Conservation (phyloP, 352 stramenopile species). For the Phytophthora ramorum region DNA sequence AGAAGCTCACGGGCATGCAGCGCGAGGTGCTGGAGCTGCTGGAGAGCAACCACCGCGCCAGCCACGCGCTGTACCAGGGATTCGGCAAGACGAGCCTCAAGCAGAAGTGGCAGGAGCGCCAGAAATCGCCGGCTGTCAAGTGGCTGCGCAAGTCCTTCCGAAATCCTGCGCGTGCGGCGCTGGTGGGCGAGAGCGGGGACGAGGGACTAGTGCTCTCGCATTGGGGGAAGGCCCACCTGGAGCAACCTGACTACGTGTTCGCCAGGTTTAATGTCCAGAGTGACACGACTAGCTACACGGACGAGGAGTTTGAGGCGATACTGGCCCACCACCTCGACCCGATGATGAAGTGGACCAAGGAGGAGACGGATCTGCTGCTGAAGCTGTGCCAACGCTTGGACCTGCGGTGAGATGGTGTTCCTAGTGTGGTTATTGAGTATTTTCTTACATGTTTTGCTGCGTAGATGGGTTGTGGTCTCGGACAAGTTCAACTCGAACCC, state of each 20-base stretch:
- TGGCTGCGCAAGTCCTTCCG: conserved; percentile 72
- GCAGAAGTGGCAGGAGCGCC: conserved; percentile 68
- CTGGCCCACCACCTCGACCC: conserved; percentile 51
- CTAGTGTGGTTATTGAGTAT: neutral
- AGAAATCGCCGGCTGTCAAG: conserved; percentile 57
- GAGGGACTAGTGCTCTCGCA: conserved; percentile 58
- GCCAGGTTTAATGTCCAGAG: conserved; percentile 71
- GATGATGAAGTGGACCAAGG: conserved; percentile 67
- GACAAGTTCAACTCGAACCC: conserved; percentile 64
- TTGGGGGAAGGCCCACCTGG: conserved; percentile 69
- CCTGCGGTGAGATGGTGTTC: conserved; percentile 35
- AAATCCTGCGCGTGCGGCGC: conserved; percentile 56
- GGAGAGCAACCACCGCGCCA: conserved; percentile 65
- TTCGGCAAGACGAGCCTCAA: conserved; percentile 65
- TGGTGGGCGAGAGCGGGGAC: conserved; percentile 49
- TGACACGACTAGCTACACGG: conserved; percentile 54
- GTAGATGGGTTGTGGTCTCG: conserved; percentile 65
- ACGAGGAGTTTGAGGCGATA: conserved; percentile 58
- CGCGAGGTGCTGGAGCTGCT: conserved; percentile 71
- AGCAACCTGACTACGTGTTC: conserved; percentile 72
- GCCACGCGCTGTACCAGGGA: conserved; percentile 68
- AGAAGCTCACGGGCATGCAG: conserved; percentile 74
- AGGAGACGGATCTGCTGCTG: conserved; percentile 67
- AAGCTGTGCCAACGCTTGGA: conserved; percentile 62
- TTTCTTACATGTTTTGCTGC: conserved; percentile 13